A percentile compares a stretch with the other conserved stretches of the same genome.
These are phyloP conservation scores for Astrephomene gubernaculifera DNA, from an alignment of 139 green algal species.

Conservation along the genomic window DNA sequence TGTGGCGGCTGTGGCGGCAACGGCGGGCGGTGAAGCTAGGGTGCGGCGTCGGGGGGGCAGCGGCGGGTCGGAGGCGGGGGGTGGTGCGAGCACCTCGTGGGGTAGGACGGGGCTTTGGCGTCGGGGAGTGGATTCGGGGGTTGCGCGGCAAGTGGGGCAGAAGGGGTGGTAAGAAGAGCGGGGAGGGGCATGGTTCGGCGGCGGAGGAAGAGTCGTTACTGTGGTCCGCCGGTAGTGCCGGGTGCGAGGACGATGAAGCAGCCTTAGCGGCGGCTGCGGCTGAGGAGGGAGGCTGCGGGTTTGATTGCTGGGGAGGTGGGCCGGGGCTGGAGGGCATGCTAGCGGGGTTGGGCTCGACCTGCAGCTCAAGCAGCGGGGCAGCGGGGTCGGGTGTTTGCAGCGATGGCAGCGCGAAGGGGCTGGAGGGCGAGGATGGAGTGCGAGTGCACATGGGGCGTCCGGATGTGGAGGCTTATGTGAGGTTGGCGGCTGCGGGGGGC, in stretches of 20 bases:
- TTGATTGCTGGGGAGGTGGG: too few species aligned
- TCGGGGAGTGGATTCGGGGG: too few species aligned
- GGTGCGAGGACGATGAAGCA: neutral
- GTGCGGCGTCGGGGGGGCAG: too few species aligned
- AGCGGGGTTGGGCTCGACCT: neutral
- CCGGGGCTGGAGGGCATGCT: neutral
- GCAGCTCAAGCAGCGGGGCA: neutral
- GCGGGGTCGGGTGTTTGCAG: neutral
- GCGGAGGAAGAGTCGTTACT: neutral
- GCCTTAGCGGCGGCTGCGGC: neutral
- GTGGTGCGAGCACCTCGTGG: too few species aligned
- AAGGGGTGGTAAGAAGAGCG: too few species aligned
- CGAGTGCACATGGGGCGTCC: neutral
- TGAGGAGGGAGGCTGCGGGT: neutral
- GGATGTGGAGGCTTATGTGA: slow-evolving; percentile 7
- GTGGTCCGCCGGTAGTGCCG: neutral
- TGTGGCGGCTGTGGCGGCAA: slow-evolving; percentile 21
- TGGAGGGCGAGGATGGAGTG: neutral
- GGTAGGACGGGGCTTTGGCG: too few species aligned
- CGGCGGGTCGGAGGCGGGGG: neutral
- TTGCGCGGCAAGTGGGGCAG: too few species aligned
- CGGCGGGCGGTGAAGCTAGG: too few species aligned
- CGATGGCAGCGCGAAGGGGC: neutral
- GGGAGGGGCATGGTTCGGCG: too few species aligned
- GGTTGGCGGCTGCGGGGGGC: neutral